These are phyloP conservation scores for Aspergillus egyptiacus DNA, from an alignment of 495 filamentous ascomycete genomes.

Conservation along the genomic window DNA sequence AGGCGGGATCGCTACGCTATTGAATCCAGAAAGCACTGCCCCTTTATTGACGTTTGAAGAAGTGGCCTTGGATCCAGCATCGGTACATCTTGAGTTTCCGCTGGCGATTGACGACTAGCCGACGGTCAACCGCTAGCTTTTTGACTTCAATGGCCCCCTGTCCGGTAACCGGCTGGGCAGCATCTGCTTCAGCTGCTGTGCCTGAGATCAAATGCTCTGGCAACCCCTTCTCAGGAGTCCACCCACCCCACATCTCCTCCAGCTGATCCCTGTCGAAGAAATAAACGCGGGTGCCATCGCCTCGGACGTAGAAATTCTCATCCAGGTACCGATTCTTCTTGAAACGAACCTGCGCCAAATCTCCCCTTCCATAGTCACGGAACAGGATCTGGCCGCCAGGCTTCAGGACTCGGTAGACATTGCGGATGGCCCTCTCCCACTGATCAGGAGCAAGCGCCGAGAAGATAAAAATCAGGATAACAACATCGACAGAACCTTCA, in stretches of 20 bases:
- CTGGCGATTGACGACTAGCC: slow-evolving; percentile 87
- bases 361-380: slow-evolving; percentile 90
- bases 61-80: slow-evolving; percentile 90
- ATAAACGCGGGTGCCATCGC: slow-evolving; percentile 94
- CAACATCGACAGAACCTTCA: slow-evolving; percentile 75
- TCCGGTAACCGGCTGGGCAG: slow-evolving; percentile 11
- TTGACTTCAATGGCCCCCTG: slow-evolving; percentile 56
- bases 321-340: slow-evolving; percentile 87
- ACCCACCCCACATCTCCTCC: slow-evolving; percentile 66
- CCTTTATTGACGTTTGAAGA: slow-evolving; percentile 55
- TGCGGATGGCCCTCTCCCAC: slow-evolving; percentile 76
- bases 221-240: slow-evolving; percentile 34
- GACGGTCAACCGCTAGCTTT: slow-evolving; percentile 73
- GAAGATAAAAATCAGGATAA: slow-evolving; percentile 94
- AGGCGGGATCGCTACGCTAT: too few species aligned
- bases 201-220: slow-evolving; percentile 16
- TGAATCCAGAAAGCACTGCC: too few species aligned
- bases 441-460: slow-evolving; percentile 80
- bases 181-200: background rate
- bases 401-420: slow-evolving; percentile 76
- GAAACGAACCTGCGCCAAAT: slow-evolving; percentile 93
- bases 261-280: slow-evolving; percentile 90
- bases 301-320: slow-evolving; percentile 94
- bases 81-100: slow-evolving; percentile 95
- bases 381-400: slow-evolving; percentile 86